Conservation (phyloP, 371 early-diverging fungal genomes). For the Mycotypha africana region DNA sequence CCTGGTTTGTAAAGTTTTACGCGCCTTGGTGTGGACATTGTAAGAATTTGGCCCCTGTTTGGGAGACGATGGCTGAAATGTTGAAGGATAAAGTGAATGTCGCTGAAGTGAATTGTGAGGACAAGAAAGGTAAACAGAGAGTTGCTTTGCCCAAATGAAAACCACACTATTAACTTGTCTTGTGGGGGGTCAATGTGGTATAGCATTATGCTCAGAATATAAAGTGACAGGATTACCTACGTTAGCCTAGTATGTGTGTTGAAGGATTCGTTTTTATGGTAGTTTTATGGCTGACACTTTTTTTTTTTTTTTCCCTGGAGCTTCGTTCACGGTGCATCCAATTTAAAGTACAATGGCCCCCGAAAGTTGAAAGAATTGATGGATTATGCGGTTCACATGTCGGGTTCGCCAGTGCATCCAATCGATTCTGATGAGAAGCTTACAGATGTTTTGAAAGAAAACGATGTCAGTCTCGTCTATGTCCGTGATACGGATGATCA, state of each 20-base stretch:
- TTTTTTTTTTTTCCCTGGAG: not conserved
- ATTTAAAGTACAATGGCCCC: conserved; percentile 41
- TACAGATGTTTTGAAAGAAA: not conserved
- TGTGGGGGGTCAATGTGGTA: not conserved
- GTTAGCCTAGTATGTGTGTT: conserved; percentile 57
- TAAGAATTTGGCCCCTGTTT: conserved; percentile 70
- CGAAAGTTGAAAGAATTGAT: conserved; percentile 40
- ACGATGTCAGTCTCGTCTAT: conserved; percentile 20
- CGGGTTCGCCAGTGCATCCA: conserved; percentile 15
- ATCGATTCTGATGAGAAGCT: conserved; percentile 3
- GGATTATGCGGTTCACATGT: conserved; percentile 33
- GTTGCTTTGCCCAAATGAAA: not conserved
- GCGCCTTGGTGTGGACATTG: conserved; percentile 93
- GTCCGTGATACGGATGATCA: conserved; percentile 3
- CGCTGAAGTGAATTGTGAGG: conserved; percentile 79
- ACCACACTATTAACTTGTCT: not conserved
- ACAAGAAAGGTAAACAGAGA: conserved; percentile 29
- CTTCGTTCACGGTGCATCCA: conserved; percentile 36
- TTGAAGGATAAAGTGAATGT: conserved; percentile 63
- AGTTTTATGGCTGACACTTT: too few species aligned
- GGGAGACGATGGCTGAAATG: conserved; percentile 58
- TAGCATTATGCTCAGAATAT: conserved; percentile 45
- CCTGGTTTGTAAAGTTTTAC: conserved; percentile 76
- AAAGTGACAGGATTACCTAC: conserved; percentile 79
- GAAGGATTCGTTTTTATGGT: too few species aligned